These are phyloP conservation scores for Zancudomyces culisetae DNA, from an alignment of 371 early-diverging fungal species.

Conservation along the genomic window DNA sequence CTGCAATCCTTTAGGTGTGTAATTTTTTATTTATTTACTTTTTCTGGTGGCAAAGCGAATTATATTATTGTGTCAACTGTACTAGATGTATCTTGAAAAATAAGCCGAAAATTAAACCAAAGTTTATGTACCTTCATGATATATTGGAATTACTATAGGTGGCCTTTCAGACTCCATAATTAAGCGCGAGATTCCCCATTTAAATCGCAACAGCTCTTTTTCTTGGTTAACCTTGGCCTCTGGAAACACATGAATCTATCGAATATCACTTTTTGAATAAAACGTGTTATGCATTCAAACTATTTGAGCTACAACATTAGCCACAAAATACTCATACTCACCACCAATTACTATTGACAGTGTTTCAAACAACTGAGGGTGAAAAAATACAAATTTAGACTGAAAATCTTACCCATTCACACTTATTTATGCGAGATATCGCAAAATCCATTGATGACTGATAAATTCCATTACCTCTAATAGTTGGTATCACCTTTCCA, in stretches of 20 bases:
- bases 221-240: constrained; percentile 60
- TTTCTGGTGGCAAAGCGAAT: not conserved
- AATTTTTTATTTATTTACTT: not conserved
- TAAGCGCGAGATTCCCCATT: constrained; percentile 74
- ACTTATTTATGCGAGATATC: constrained; percentile 32
- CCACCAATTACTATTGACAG: no score
- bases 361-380: no score
- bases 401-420: constrained; percentile 30
- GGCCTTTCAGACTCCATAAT: constrained; percentile 48
- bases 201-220: constrained; percentile 42
- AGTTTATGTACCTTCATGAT: constrained; percentile 29
- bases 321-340: no score
- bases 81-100: not conserved
- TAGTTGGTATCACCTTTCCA: constrained; percentile 63
- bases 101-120: not conserved
- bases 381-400: no score
- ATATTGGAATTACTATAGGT: constrained; percentile 51
- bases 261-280: no score
- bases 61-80: not conserved
- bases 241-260: constrained; percentile 63
- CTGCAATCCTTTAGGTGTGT: constrained; percentile 7
- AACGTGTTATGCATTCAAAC: no score
- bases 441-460: constrained; percentile 68
- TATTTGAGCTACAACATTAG: no score
- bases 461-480: constrained; percentile 67